phyloP scores from a whole-genome alignment of 768 basidiomycete genomes.

The Agaricus sinodeliciosus region DNA sequence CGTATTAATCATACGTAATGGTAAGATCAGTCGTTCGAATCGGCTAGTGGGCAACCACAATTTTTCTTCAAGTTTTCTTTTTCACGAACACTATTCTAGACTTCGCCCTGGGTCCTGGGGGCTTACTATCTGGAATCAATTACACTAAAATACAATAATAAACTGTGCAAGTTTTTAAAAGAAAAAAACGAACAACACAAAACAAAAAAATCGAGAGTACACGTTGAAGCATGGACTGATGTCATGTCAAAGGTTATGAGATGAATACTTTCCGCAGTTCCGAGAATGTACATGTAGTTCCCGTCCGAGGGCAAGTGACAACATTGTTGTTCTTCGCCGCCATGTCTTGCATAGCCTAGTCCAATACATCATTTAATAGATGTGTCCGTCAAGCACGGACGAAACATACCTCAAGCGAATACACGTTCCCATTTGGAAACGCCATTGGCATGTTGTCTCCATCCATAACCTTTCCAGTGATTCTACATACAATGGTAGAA shows the following conservation, averaged over 20 bases:
- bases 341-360: slow-evolving; percentile 85
- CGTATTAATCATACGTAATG: slow-evolving; percentile 28
- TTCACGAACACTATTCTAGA: background rate
- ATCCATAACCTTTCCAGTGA: slow-evolving; percentile 93
- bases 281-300: slow-evolving; percentile 52
- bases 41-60: slow-evolving; percentile 26
- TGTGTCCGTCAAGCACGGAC: slow-evolving; percentile 3
- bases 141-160: background rate
- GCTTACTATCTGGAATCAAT: background rate
- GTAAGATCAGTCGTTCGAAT: slow-evolving; percentile 36
- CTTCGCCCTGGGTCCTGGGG: background rate
- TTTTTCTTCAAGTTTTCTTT: slow-evolving; percentile 10
- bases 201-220: no score
- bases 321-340: slow-evolving; percentile 69
- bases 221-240: background rate
- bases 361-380: slow-evolving; percentile 13
- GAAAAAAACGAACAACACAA: background rate
- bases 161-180: background rate
- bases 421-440: slow-evolving; percentile 87
- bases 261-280: slow-evolving; percentile 87
- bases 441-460: slow-evolving; percentile 90
- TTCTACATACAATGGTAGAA: slow-evolving; percentile 88
- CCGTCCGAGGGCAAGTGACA: slow-evolving; percentile 82
- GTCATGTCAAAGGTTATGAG: slow-evolving; percentile 38
- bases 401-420: slow-evolving; percentile 76